A percentile compares a stretch with the other conserved stretches of the same genome.
These are phyloP conservation scores for Lipomyces mesembrius DNA, from an alignment of 805 yeast species.

Conservation along the genomic window DNA sequence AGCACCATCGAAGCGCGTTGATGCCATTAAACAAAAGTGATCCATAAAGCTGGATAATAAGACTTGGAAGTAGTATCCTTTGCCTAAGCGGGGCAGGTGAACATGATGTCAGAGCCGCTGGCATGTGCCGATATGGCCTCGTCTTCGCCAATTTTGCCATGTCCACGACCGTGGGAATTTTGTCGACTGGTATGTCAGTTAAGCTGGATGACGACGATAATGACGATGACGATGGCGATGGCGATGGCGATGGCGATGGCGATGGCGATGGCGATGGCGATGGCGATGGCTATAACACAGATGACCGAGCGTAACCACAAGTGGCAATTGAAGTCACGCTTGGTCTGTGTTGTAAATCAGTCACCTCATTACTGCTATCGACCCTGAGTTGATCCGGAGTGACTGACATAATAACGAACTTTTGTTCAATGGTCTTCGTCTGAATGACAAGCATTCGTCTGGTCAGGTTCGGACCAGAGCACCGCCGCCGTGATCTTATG, in stretches of 20 bases:
- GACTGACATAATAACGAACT: conserved; percentile 12
- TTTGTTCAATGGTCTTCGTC: conserved; percentile 4
- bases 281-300: not conserved
- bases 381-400: not conserved
- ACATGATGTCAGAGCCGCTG: not conserved
- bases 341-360: not conserved
- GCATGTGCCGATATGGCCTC: not conserved
- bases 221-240: not conserved
- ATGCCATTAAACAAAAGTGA: not conserved
- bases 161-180: not conserved
- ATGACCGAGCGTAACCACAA: not conserved
- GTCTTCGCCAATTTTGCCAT: not conserved
- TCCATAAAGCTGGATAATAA: not conserved
- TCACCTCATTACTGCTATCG: not conserved
- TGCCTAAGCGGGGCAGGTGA: not conserved
- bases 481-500: conserved; percentile 11
- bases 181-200: not conserved
- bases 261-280: not conserved
- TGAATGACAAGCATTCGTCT: not conserved
- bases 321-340: not conserved
- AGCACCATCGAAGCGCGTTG: conserved; percentile 3
- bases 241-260: not conserved
- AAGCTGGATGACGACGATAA: not conserved
- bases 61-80: conserved; percentile 1
- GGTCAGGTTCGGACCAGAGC: conserved; percentile 12